Conservation (phyloP, 148 eudicot species). For the Chenopodium formosanum region DNA sequence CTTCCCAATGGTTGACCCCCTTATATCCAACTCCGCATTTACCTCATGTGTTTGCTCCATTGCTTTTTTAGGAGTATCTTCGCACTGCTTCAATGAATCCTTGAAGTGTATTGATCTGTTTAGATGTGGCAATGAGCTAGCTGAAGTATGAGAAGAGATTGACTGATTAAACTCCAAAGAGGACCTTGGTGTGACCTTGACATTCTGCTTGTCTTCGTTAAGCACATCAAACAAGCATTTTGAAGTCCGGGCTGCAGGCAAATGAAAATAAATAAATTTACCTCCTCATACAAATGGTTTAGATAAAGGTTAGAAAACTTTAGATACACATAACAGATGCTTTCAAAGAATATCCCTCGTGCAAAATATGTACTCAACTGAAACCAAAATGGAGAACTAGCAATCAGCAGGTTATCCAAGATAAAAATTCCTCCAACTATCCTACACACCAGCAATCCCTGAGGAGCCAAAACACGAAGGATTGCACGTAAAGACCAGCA, state of each 20-base stretch:
- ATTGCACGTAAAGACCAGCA: not conserved
- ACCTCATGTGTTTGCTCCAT: conserved; percentile 10
- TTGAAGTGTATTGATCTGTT: conserved; percentile 22
- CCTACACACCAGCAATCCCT: not conserved
- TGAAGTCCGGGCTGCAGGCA: conserved; percentile 22
- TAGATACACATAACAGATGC: not conserved
- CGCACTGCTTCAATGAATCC: conserved; percentile 12
- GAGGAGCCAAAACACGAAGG: not conserved
- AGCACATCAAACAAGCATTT: conserved; percentile 13
- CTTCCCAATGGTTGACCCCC: conserved; percentile 25
- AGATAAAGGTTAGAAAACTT: not conserved
- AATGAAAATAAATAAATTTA: too few relatives aligned
- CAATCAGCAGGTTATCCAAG: not conserved
- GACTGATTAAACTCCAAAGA: conserved; percentile 35
- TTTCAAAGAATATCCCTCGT: not conserved
- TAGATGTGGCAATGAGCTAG: conserved; percentile 33
- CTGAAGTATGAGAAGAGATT: conserved; percentile 39
- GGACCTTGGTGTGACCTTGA: conserved; percentile 34
- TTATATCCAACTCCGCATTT: conserved; percentile 20
- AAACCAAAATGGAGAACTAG: not conserved
- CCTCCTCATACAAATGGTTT: not conserved
- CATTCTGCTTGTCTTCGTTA: conserved; percentile 25
- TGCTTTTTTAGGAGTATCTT: conserved; percentile 20
- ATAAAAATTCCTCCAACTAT: not conserved
- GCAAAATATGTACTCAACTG: not conserved